Conservation (phyloP, 768 basidiomycete genomes). For the Rhodosporidiobolus odoratus region DNA sequence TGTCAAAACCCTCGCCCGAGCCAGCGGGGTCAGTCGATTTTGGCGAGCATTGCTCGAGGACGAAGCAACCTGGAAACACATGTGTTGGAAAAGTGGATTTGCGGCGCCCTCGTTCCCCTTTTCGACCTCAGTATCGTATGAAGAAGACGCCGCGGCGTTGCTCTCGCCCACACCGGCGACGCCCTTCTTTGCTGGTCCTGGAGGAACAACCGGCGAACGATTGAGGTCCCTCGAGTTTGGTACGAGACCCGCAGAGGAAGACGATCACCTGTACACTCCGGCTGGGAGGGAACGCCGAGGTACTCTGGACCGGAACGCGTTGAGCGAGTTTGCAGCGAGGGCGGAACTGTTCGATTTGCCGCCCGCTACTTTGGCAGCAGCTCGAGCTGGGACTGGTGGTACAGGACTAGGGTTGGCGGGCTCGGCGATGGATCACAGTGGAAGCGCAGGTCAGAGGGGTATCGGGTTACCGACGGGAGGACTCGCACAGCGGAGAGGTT, state of each 20-base stretch:
- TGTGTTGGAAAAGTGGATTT: slow-evolving; percentile 62
- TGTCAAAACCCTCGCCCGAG: slow-evolving; percentile 63
- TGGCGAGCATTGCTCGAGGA: slow-evolving; percentile 70
- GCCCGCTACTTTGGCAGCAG: neutral
- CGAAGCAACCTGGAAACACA: slow-evolving; percentile 71
- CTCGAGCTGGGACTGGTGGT: neutral
- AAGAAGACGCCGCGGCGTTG: too few species aligned
- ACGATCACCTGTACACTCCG: slow-evolving; percentile 29
- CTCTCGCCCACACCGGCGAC: neutral
- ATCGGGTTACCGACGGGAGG: neutral
- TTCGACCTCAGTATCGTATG: neutral
- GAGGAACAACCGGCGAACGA: neutral
- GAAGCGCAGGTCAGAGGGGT: neutral
- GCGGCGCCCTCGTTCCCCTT: slow-evolving; percentile 8
- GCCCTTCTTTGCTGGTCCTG: neutral
- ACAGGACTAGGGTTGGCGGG: neutral
- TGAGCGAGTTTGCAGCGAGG: slow-evolving; percentile 33
- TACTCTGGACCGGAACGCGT: slow-evolving; percentile 20
- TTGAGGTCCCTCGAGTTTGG: slow-evolving; percentile 28
- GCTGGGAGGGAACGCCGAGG: slow-evolving; percentile 35
- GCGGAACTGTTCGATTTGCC: slow-evolving; percentile 18
- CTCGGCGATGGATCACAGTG: neutral
- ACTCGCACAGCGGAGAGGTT: neutral
- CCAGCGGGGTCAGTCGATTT: slow-evolving; percentile 61
- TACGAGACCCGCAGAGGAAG: neutral